Conservation (phyloP, 495 filamentous ascomycete species). For the Talaromyces stipitatus region DNA sequence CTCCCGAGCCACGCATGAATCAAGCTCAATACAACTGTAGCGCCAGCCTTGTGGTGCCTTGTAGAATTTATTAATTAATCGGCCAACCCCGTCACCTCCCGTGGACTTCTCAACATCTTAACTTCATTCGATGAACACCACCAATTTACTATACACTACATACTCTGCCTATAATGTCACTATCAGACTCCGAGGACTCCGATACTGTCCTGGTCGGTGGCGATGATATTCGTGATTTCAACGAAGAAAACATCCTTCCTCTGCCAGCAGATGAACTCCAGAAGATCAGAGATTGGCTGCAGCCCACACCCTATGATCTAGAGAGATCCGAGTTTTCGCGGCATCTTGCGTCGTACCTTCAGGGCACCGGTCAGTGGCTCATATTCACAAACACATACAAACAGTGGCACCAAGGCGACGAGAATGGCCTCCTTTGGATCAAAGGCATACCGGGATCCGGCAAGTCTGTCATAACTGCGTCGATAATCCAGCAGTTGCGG, state of each 20-base stretch:
- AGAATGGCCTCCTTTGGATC: slow-evolving; percentile 38
- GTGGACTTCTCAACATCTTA: too few species aligned
- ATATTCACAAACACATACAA: slow-evolving; percentile 20
- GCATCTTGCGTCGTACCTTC: slow-evolving; percentile 8
- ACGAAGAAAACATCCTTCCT: slow-evolving; percentile 13
- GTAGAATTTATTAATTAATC: too few species aligned
- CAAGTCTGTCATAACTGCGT: slow-evolving; percentile 43
- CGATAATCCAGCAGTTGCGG: slow-evolving; percentile 20
- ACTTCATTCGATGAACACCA: not conserved
- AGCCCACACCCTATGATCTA: slow-evolving; percentile 13
- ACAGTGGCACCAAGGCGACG: slow-evolving; percentile 27
- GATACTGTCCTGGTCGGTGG: slow-evolving; percentile 4
- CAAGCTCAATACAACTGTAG: too few species aligned
- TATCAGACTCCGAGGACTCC: not conserved
- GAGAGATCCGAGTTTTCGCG: slow-evolving; percentile 9
- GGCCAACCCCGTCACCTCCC: too few species aligned
- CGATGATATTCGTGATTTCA: slow-evolving; percentile 9
- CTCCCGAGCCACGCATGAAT: too few species aligned
- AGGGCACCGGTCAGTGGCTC: slow-evolving; percentile 11
- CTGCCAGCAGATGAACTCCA: slow-evolving; percentile 7
- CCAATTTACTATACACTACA: not conserved
- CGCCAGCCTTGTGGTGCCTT: too few species aligned
- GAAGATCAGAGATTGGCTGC: slow-evolving; percentile 10
- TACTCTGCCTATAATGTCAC: not conserved
- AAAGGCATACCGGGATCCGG: slow-evolving; percentile 45